A percentile compares a stretch with the other conserved stretches of the same genome.
Conservation (phyloP, 345 rosid species). For the Corchorus capsularis region DNA sequence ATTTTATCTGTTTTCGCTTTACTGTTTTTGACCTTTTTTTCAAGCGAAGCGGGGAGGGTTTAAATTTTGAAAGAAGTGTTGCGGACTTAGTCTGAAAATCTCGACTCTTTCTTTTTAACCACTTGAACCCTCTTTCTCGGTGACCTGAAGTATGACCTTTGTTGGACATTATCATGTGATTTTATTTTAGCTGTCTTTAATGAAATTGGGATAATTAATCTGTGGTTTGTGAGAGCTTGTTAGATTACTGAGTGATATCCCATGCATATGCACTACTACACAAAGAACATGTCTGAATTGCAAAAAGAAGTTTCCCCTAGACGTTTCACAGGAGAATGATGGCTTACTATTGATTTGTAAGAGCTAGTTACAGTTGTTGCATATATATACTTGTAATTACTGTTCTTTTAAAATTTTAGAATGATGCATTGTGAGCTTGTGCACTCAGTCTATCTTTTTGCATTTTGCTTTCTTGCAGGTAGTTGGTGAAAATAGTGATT, state of each 20-base stretch:
- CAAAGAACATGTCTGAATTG: constrained; percentile 52
- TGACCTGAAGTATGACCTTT: constrained; percentile 25
- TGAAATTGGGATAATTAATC: constrained; percentile 36
- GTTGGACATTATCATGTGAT: constrained; percentile 6
- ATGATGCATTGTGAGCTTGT: constrained; percentile 13
- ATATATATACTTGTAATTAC: constrained; percentile 18
- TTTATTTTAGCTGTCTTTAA: constrained; percentile 17
- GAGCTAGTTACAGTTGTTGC: constrained; percentile 51
- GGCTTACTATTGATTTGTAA: constrained; percentile 81
- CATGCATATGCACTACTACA: constrained; percentile 48
- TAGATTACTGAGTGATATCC: constrained; percentile 56
- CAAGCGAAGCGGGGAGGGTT: not conserved
- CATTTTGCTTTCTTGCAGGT: constrained; percentile 37
- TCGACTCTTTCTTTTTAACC: constrained; percentile 9
- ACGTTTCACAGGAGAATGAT: constrained; percentile 73
- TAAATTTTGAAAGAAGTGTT: not conserved
- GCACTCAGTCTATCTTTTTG: constrained; percentile 19
- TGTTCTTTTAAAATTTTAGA: constrained; percentile 11
- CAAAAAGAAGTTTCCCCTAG: constrained; percentile 56
- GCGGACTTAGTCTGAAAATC: not conserved
- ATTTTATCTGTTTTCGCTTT: not conserved
- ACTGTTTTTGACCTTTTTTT: not conserved
- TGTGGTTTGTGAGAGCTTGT: constrained; percentile 51
- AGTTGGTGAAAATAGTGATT: constrained; percentile 19
- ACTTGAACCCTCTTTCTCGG: constrained; percentile 27